These are phyloP conservation scores for Sphaerulina vaccinii DNA, from an alignment of 2,329 filamentous ascomycete species.

Conservation along the genomic window DNA sequence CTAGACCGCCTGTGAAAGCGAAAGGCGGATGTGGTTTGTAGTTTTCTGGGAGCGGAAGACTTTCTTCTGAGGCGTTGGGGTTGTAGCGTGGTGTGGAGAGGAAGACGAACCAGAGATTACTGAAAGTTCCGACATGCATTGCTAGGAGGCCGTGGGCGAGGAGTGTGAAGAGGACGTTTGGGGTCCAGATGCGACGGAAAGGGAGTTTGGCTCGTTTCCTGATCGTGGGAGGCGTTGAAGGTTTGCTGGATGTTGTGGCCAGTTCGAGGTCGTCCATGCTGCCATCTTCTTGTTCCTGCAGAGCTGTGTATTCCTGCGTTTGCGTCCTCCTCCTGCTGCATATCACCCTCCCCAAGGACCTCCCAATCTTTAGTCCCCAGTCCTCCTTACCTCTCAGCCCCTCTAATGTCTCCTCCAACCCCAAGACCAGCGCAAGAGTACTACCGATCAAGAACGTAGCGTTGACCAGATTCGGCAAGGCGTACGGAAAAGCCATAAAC, in stretches of 20 bases:
- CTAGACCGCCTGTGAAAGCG: constrained; percentile 51
- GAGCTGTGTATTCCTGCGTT: constrained; percentile 32
- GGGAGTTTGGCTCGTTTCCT: constrained; percentile 41
- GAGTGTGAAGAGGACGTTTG: constrained; percentile 46
- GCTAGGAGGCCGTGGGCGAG: constrained; percentile 47
- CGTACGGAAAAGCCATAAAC: constrained; percentile 70
- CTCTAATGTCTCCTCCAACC: constrained; percentile 61
- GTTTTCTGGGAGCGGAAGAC: constrained; percentile 40
- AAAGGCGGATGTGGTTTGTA: constrained; percentile 43
- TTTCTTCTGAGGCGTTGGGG: constrained; percentile 27
- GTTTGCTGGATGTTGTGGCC: neutral
- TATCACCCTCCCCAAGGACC: constrained; percentile 39
- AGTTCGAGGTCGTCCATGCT: constrained; percentile 28
- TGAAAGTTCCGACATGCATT: constrained; percentile 52
- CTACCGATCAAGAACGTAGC: constrained; percentile 59
- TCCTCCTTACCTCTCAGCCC: constrained; percentile 43
- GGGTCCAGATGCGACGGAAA: constrained; percentile 49
- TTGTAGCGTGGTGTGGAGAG: constrained; percentile 48
- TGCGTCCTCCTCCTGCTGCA: constrained; percentile 32
- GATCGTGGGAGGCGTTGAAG: constrained; percentile 1
- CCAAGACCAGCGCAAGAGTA: constrained; percentile 58
- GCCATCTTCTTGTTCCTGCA: constrained; percentile 33
- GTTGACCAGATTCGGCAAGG: constrained; percentile 67
- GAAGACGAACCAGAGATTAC: constrained; percentile 51
- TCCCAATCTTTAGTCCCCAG: constrained; percentile 41